phyloP scores from a whole-genome alignment of 345 rosid genomes.

The Populus alba region DNA sequence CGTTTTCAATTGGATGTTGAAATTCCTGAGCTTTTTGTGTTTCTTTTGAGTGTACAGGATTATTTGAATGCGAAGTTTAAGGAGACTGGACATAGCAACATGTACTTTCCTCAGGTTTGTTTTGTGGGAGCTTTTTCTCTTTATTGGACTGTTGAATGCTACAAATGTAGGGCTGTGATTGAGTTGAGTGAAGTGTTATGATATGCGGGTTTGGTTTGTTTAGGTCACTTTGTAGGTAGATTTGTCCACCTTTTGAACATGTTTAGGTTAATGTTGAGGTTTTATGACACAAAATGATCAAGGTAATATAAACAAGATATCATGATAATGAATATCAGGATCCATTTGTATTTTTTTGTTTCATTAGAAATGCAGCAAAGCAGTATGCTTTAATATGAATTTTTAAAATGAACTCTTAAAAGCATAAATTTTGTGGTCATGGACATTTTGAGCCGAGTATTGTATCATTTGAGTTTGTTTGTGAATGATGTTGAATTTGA shows the following conservation, averaged over 20 bases:
- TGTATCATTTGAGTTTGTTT: not conserved
- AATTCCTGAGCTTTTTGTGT: not conserved
- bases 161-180: not conserved
- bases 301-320: not conserved
- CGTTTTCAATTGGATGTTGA: not conserved
- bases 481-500: not conserved
- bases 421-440: not conserved
- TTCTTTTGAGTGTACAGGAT: constrained; percentile 39
- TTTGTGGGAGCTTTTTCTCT: not conserved
- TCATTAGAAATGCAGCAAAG: not conserved
- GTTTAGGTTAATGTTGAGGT: not conserved
- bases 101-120: constrained; percentile 93
- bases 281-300: not conserved
- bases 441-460: not conserved
- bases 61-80: constrained; percentile 84
- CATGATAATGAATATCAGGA: not conserved
- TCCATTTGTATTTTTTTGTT: not conserved
- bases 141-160: not conserved
- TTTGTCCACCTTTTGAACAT: not conserved
- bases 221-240: not conserved
- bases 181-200: not conserved
- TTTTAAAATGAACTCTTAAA: not conserved
- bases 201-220: not conserved
- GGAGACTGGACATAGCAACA: constrained; percentile 93
- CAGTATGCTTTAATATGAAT: not conserved